Evolutionary conservation across 805 yeast species (phyloP), one percentile per base, ranked within the genome.

Genomic region (Komagataella phaffii): DNA sequence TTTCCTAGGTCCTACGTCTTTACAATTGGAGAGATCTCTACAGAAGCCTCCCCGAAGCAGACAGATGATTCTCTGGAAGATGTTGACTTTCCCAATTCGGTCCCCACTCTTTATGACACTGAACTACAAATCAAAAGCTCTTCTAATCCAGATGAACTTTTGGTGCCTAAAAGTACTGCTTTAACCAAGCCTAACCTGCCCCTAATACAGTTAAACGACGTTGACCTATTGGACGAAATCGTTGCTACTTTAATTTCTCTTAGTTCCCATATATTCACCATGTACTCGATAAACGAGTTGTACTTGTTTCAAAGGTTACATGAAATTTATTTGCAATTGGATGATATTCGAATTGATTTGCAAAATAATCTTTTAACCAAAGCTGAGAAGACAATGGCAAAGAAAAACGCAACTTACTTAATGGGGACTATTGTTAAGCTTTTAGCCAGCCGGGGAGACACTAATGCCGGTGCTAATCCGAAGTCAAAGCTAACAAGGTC

Each of bases 221-320:
- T 69, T 50, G 64, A 72, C 23, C 61, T 82, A 51, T 59, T 73
- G 6, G 78, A 74, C 46, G 91, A 85, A 62, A 72, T 83, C 52
- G 72, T 70, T 10, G 75, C 81, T 12, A 75, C 83, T 1, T 64
- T 84, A 55, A 72, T 76, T 18, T 73, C 81, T 48, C 66, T 85
- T 51, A 72, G 80, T 12, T 73, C 84, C 7, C 86, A 84, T 57
- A 76, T 84, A 49, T 85, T 76, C 64, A 79, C 87, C 0, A 70
- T 84, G 58, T 85, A 85, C 65, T 79, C 90, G 0, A 76, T 79
- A 56, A 85, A 86, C 46, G 87, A 85, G 60, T 81, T 80, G 56
- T 68, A 74, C n/a, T 70, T 83, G 47, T 83, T 77, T 65, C 72
- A 73, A 53, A 80, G 79, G 56, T 70, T 85, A 56, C 66, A 73